These are phyloP conservation scores for Microcos paniculata DNA, from an alignment of 345 rosid species.

Conservation along the genomic window DNA sequence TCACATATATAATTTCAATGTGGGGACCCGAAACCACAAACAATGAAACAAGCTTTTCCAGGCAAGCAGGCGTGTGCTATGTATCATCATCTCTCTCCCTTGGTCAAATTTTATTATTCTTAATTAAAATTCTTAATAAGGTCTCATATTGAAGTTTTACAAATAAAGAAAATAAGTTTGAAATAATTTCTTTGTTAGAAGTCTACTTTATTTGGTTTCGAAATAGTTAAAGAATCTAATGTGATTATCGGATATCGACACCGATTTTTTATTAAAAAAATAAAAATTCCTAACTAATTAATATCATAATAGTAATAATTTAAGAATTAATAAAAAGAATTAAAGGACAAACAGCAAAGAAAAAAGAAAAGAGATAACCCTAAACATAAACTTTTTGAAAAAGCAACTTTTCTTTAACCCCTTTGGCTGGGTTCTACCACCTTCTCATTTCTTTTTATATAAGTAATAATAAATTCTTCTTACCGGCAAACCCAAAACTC, in stretches of 20 bases:
- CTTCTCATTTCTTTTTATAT: neutral
- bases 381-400: conserved; percentile 3
- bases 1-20: neutral
- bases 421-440: neutral
- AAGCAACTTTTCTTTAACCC: conserved; percentile 3
- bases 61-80: neutral
- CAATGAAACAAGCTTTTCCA: conserved; percentile 7
- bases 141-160: too few relatives aligned
- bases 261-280: too few relatives aligned
- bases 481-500: neutral
- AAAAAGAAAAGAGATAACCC: conserved; percentile 12
- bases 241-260: too few relatives aligned
- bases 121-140: too few relatives aligned
- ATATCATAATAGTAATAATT: neutral
- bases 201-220: too few relatives aligned
- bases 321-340: neutral
- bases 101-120: conserved; percentile 4
- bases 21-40: conserved; percentile 12
- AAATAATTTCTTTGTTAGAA: too few relatives aligned
- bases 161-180: too few relatives aligned
- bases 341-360: conserved; percentile 19
- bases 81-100: neutral
- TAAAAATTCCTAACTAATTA: neutral
- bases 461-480: neutral
- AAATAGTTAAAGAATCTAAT: too few relatives aligned